Evolutionary conservation across 108 stramenopile species (phyloP).

Genomic region (Schizochytrium sp.): DNA sequence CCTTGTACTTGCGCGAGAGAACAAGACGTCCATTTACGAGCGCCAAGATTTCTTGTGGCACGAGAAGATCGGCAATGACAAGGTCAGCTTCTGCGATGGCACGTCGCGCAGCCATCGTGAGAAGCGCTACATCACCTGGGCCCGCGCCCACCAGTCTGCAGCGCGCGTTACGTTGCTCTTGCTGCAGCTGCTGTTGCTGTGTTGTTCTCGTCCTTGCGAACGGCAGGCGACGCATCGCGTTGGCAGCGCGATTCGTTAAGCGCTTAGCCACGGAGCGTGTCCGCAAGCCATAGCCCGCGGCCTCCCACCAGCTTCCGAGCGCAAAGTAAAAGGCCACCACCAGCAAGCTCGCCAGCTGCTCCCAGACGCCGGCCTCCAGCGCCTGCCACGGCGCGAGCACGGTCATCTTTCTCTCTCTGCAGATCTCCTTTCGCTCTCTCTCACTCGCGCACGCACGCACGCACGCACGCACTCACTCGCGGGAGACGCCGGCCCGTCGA

Average conservation of each 20-base stretch:
- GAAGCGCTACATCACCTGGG: constrained; percentile 83
- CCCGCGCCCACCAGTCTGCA: constrained; percentile 75
- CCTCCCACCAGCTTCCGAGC: background rate
- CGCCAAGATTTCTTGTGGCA: constrained; percentile 71
- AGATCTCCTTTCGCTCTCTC: too few relatives aligned
- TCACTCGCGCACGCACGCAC: too few relatives aligned
- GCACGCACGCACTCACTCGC: too few relatives aligned
- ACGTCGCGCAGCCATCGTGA: constrained; percentile 74
- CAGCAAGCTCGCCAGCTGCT: background rate
- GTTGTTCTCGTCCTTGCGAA: too few relatives aligned
- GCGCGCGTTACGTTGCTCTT: background rate
- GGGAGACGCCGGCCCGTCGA: too few relatives aligned
- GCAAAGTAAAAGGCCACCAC: background rate
- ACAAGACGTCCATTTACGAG: constrained; percentile 64
- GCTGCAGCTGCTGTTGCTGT: too few relatives aligned
- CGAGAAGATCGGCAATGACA: constrained; percentile 84
- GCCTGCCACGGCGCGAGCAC: too few relatives aligned
- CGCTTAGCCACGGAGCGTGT: background rate
- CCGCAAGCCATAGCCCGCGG: background rate
- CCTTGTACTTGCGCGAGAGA: constrained; percentile 78
- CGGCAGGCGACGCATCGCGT: too few relatives aligned
- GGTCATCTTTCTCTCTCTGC: too few relatives aligned
- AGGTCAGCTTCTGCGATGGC: constrained; percentile 57
- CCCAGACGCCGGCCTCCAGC: too few relatives aligned
- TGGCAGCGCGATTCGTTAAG: background rate